Evolutionary conservation across 2,329 filamentous ascomycete species (phyloP).

Genomic region (Bipolaris cookei): DNA sequence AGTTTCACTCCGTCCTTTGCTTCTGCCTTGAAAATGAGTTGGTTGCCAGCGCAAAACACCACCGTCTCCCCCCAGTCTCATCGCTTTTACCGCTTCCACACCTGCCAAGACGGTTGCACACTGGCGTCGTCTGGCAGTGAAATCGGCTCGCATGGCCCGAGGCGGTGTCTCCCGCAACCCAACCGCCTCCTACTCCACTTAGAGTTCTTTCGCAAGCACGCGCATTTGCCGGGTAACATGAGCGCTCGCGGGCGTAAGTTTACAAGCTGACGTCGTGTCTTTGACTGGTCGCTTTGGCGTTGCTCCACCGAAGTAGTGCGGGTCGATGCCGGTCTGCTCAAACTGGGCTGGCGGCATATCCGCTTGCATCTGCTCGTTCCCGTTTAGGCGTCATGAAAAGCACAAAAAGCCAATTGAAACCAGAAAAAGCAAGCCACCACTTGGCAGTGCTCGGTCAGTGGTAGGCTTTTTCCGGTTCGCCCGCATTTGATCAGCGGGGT

Average conservation of each 20-base stretch:
- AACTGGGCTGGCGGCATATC: not conserved
- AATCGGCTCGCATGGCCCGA: not conserved
- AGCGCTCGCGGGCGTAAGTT: not conserved
- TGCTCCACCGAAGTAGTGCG: constrained; percentile 2
- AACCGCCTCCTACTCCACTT: not conserved
- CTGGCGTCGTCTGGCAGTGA: not conserved
- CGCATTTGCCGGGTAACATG: not conserved
- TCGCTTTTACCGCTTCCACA: not conserved
- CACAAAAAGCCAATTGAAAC: constrained; percentile 1
- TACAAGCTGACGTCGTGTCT: not conserved
- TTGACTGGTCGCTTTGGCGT: not conserved
- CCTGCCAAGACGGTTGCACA: not conserved
- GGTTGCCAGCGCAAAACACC: not conserved
- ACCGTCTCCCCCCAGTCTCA: not conserved
- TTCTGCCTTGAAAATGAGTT: not conserved
- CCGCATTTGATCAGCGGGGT: constrained; percentile 12
- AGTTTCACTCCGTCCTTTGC: not conserved
- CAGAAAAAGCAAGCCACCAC: constrained; percentile 8
- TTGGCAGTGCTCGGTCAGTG: not conserved
- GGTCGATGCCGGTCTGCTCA: not conserved
- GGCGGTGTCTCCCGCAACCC: not conserved
- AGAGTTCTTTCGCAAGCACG: not conserved
- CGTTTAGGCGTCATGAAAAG: constrained; percentile 1
- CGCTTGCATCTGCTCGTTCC: not conserved
- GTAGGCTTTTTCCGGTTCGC: not conserved